Base-by-base conservation (phyloP, 768 basidiomycete genomes). In the Fomitopsis serialis region DNA sequence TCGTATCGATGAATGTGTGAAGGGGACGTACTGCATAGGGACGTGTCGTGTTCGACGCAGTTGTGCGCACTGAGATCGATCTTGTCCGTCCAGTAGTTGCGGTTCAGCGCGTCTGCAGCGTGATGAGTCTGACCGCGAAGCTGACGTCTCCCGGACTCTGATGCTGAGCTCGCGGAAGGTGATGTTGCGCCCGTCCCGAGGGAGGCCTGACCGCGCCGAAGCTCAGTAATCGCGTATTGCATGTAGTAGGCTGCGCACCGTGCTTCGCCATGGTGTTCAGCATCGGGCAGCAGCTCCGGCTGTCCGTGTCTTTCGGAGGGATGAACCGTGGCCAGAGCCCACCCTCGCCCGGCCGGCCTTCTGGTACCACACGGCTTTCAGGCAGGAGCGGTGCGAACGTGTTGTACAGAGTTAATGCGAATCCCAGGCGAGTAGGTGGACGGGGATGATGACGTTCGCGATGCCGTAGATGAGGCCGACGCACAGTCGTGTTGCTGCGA, bases 211-310 rank as follows among this genome's bases (percentile, higher is more conserved):
- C n/a, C n/a, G 13, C 17, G 29, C 13, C 44, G 36, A 17, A 15
- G 29, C 3, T 27, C 13, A 40, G 37, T 15, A 40, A 5, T 11
- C 11, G 8, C 37, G 15, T 19, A 7, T 17, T 19, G 46, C 25
- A 25, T 12, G 25, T 11, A 7, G 44, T 46, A n/a, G 12, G 6
- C n/a, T 15, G 54, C 62, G 45, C 44, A 89, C 89, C 90, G 55
- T 92, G 89, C 63, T 92, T 92, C 7, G 89, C 87, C 79, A 92
- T 73, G 0, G 87, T 84, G 58, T 92, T 92, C 54, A 92, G 65
- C 12, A 79, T 87, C 1, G 89, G 89, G 58, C 89, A 91, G 1
- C 83, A 79, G 56, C 80, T 79, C 2, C 89, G 74, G 61, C 87
- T 89, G 58, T 90, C 88, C 1, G 78, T 80, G 9, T 81, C 74